Base-by-base conservation (phyloP, 495 filamentous ascomycete species). In the Patellaria atrata region DNA sequence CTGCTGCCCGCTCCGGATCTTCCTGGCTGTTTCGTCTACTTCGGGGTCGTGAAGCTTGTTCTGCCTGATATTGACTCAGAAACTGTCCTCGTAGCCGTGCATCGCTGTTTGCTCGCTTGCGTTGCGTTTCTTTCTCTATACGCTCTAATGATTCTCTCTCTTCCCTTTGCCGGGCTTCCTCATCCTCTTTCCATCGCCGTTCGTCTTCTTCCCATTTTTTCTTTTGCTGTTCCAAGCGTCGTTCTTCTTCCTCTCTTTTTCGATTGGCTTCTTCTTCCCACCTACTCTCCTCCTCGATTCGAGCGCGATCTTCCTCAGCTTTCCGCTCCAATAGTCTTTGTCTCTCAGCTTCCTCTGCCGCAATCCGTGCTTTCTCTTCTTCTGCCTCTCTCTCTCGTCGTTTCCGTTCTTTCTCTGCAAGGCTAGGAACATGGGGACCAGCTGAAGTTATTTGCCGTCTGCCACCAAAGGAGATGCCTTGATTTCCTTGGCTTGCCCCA, bases 401-500 rank as follows among this genome's bases (percentile, higher is more conserved):
- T 49, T 59, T 67, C 19, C 71, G 66, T 56, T 75, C 70, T 45
- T 77, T 79, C 46, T 77, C 75, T 3, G 68, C 70, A 47, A 81
- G 39, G 47, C 65, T 85, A 0, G 83, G 83, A 0, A 94, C 82
- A 42, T 71, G 51, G 5, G 91, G 91, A 20, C 67, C 67, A 6
- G 82, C 69, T 41, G 67, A 80, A 1, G 89, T 96, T 46, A 99
- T 96, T 57, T 99, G 91, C 27, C 91, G 68, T 38, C 84, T 71
- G 15, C 73, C 81, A 33, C 91, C 91, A 53, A 94, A 99, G 4
- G 79, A 70, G 41, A 99, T 77, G 13, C 91, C 91, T 40, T 94
- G 73, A 50, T 92, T 96, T 4, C 81, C 87, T 56, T 99, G 91
- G 46, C 80, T 93, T 5, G 91, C 91, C 19, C 91, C 91, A 31